Base-by-base conservation (phyloP, 73 alveolate species). In the Durusdinium trenchii region DNA sequence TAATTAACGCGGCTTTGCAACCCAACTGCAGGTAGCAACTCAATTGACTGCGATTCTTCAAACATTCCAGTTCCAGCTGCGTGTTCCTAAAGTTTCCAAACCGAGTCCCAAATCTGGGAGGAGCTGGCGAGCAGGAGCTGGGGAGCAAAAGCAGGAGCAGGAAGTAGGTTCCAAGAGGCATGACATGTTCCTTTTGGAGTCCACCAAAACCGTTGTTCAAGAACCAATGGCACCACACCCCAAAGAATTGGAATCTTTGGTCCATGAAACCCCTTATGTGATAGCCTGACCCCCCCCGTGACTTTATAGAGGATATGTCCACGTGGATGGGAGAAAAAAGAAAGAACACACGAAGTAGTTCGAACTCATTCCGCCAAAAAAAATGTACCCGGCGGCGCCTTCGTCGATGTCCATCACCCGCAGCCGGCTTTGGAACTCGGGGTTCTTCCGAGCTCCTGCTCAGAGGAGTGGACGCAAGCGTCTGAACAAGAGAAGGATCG, bases 321-420 rank as follows among this genome's bases (percentile, higher is more conserved):
- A 23, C 12, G 69, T 16, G 69, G 23, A 23, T 16, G 69, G 23
- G 69, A 57, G 69, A 57, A 57, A 23, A 12, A 57, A 57, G 23
- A 57, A 23, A 57, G 69, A 57, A 23, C 12, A 23, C 32, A 23
- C 12, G 69, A 57, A 23, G 23, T 12, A 23, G 23, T 16, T 16
- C 69, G 23, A 12, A 57, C 12, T 16, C 12, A 57, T 12, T 16
- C 69, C 32, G 69, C 32, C 12, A 57, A 57, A 12, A 23, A 12
- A 16, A 12, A 57, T 12, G 23, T 16, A 23, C 82, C 32, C 2
- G 18, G 10, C 26, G n/a, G 51, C 51, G 93, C 93, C 93, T 83
- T 83, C 93, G 43, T 83, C 93, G 14, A 83, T 83, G 93, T 83
- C 93, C 93, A 83, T 83, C 45, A 83, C 93, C 47, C 61, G 32